Conservation (phyloP, 2,329 filamentous ascomycete species). For the Alternaria postmessia region DNA sequence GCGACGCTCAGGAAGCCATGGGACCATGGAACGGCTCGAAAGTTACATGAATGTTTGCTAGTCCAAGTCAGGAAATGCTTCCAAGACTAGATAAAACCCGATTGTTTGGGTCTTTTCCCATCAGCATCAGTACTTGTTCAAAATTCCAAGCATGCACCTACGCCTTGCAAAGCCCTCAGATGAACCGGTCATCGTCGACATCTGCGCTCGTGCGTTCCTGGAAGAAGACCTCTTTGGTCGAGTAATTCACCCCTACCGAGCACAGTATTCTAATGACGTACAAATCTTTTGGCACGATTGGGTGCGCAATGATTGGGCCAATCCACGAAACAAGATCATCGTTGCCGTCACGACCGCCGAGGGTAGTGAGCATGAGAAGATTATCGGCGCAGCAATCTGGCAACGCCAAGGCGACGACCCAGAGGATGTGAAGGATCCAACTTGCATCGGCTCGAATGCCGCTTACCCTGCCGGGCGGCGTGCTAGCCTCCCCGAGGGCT, state of each 20-base stretch:
- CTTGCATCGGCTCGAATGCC: not conserved
- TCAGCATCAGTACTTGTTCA: not conserved
- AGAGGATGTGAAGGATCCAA: not conserved
- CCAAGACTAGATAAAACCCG: not conserved
- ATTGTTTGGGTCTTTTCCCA: not conserved
- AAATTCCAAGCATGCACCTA: slow-evolving; percentile 17
- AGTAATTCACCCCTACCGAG: slow-evolving; percentile 37
- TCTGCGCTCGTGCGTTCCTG: slow-evolving; percentile 38
- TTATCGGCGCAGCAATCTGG: slow-evolving; percentile 35
- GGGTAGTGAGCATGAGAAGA: slow-evolving; percentile 15
- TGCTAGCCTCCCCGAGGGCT: not conserved
- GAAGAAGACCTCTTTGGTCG: slow-evolving; percentile 40
- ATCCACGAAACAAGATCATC: slow-evolving; percentile 18
- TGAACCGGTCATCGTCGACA: slow-evolving; percentile 24
- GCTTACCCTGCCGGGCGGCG: not conserved
- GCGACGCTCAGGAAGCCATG: no score
- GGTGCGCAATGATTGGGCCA: slow-evolving; percentile 24
- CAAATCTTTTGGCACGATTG: slow-evolving; percentile 31
- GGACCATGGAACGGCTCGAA: not conserved
- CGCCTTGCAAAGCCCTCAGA: slow-evolving; percentile 25
- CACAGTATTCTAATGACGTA: slow-evolving; percentile 33
- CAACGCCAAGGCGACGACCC: slow-evolving; percentile 29
- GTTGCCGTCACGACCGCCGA: slow-evolving; percentile 15
- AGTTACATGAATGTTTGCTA: not conserved
- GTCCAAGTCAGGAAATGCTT: no score